These are phyloP conservation scores for Saitozyma podzolica DNA, from an alignment of 768 basidiomycete species.

Conservation along the genomic window DNA sequence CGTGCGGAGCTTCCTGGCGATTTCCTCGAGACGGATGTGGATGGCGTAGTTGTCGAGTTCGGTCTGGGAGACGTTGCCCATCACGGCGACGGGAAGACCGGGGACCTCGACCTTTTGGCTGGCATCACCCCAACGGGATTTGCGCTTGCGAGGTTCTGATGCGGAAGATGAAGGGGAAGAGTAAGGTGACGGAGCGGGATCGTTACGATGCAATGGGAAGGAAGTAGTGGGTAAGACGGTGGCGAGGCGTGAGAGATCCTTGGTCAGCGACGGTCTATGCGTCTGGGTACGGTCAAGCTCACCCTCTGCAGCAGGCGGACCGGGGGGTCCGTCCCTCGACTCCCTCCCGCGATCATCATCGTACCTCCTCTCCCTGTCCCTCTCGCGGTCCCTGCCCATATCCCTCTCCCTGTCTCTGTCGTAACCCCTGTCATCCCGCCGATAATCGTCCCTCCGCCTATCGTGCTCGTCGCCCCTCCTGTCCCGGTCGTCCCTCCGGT, in stretches of 20 bases:
- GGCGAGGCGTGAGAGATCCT: no score
- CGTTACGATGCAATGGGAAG: not conserved
- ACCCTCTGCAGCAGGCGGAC: slow-evolving; percentile 68
- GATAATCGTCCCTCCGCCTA: slow-evolving; percentile 8
- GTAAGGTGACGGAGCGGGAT: slow-evolving; percentile 43
- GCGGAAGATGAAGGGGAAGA: slow-evolving; percentile 2
- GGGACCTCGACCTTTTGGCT: slow-evolving; percentile 74
- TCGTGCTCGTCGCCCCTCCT: not conserved
- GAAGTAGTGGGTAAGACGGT: no score
- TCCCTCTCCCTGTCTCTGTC: slow-evolving; percentile 24
- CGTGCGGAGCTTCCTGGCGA: slow-evolving; percentile 87
- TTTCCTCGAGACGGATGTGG: slow-evolving; percentile 92
- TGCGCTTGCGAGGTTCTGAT: slow-evolving; percentile 90
- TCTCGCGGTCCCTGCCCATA: slow-evolving; percentile 19
- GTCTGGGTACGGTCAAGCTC: slow-evolving; percentile 54
- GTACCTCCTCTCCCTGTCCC: slow-evolving; percentile 21
- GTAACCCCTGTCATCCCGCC: slow-evolving; percentile 18
- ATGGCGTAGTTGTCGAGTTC: slow-evolving; percentile 98
- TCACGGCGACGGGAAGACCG: slow-evolving; percentile 90
- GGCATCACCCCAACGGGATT: slow-evolving; percentile 96
- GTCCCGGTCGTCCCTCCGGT: slow-evolving; percentile 4
- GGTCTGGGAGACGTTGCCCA: slow-evolving; percentile 82
- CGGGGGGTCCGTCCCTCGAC: slow-evolving; percentile 53
- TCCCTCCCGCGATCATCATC: slow-evolving; percentile 15
- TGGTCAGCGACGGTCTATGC: no score